Percentiles rank a stretch among this genome's conserved stretches.
Conservation (phyloP, 352 stramenopile species). For the Phytophthora hibernalis region DNA sequence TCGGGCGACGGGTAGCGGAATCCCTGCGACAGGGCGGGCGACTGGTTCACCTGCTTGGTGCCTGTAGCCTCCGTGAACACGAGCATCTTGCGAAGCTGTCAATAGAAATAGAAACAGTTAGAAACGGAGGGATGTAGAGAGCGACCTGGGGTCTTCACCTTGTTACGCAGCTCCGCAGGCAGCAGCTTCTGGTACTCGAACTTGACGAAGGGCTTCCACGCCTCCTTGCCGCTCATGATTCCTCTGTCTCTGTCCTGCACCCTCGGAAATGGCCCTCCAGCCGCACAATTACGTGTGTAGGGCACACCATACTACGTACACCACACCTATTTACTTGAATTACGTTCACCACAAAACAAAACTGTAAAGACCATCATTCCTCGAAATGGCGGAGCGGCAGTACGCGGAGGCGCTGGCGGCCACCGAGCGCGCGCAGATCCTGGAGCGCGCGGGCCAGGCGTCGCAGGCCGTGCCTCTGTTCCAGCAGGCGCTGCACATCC, state of each 20-base stretch:
- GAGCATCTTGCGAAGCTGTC: slow-evolving; percentile 81
- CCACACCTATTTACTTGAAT: too few species aligned
- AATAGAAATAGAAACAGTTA: background rate
- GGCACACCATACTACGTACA: background rate
- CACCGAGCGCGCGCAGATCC: slow-evolving; percentile 51
- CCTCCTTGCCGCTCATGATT: slow-evolving; percentile 57
- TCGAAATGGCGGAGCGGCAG: slow-evolving; percentile 55
- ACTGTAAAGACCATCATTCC: background rate
- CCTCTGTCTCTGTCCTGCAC: slow-evolving; percentile 3
- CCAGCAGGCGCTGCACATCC: slow-evolving; percentile 62
- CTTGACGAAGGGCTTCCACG: slow-evolving; percentile 86
- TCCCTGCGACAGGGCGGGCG: slow-evolving; percentile 60
- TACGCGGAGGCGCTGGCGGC: slow-evolving; percentile 75
- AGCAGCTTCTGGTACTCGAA: slow-evolving; percentile 82
- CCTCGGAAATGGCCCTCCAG: slow-evolving; percentile 20
- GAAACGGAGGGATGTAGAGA: background rate
- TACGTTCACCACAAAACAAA: background rate
- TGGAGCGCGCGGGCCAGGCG: slow-evolving; percentile 38
- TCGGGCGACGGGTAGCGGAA: slow-evolving; percentile 85
- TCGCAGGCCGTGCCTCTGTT: slow-evolving; percentile 54
- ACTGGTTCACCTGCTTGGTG: slow-evolving; percentile 77
- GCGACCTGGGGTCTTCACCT: slow-evolving; percentile 36
- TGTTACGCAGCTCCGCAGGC: slow-evolving; percentile 70
- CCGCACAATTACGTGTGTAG: background rate
- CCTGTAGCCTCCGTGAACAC: slow-evolving; percentile 85